These are phyloP conservation scores for Entomortierella parvispora DNA, from an alignment of 192 early-diverging fungal species.

Conservation along the genomic window DNA sequence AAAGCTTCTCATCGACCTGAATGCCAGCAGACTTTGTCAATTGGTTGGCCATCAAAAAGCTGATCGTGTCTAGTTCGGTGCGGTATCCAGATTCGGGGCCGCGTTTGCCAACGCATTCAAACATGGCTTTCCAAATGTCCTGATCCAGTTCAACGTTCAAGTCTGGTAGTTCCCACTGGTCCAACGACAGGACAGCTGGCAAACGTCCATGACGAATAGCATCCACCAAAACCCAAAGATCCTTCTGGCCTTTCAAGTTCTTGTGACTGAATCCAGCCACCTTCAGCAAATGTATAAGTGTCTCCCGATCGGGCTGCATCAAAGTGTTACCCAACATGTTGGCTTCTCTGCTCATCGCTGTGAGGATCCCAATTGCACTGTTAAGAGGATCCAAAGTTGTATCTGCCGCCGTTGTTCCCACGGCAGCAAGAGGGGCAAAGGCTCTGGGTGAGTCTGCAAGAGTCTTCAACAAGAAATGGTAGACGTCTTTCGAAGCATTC, in stretches of 20 bases:
- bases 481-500: slow-evolving; percentile 19
- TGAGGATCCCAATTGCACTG: slow-evolving; percentile 38
- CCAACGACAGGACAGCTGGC: slow-evolving; percentile 35
- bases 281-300: slow-evolving; percentile 23
- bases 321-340: slow-evolving; percentile 24
- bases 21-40: slow-evolving; percentile 13
- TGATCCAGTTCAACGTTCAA: slow-evolving; percentile 21
- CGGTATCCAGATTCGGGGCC: not conserved
- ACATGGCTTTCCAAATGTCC: slow-evolving; percentile 40
- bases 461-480: slow-evolving; percentile 28
- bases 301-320: slow-evolving; percentile 37
- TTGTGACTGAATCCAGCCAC: slow-evolving; percentile 10
- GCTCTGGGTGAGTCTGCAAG: slow-evolving; percentile 24
- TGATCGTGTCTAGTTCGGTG: slow-evolving; percentile 16
- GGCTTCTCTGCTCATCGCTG: slow-evolving; percentile 47
- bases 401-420: not conserved
- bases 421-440: slow-evolving; percentile 15
- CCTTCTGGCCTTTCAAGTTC: not conserved
- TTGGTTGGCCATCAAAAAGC: slow-evolving; percentile 44
- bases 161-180: slow-evolving; percentile 48
- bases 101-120: slow-evolving; percentile 11
- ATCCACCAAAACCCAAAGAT: slow-evolving; percentile 21
- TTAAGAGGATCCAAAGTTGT: slow-evolving; percentile 19
- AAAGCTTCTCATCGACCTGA: slow-evolving; percentile 33
- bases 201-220: slow-evolving; percentile 43